Base-by-base conservation (phyloP, 257 asterid genomes). In the Solanum pennellii region DNA sequence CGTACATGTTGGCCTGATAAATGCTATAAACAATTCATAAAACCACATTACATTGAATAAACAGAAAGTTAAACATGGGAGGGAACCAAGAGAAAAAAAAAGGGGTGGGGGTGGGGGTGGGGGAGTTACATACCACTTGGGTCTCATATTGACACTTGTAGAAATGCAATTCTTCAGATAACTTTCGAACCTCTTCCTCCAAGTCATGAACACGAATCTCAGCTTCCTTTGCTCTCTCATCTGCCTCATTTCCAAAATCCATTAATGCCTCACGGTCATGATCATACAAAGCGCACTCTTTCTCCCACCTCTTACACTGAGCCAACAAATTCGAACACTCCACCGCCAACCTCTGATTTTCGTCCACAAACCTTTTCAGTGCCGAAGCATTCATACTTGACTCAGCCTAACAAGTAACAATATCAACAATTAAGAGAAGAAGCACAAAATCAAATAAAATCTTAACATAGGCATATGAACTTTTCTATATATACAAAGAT, bases 241-340 rank as follows among this genome's bases (percentile, higher is more conserved):
- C 99, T 0, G 97, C 98, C 96, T 97, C 99, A 35, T 97, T 95
- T 1, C 97, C 98, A 9, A 97, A 97, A 91, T 97, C 99, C 98
- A 97, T 96, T 90, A 97, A 90, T 1, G 95, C 98, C 88, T 96
- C 99, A 0, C 99, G 98, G 87, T 97, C 99, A 27, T 76, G 91
- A 60, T 97, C 99, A 66, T 97, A 97, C 86, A 97, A 93, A 6
- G 95, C 87, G 86, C 99, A 97, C 91, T 97, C 99, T 88, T 89
- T 92, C 97, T 97, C 98, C 98, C 96, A 97, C 89, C 91, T 96
- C 87, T 92, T 93, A 90, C 98, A 92, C 75, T 94, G 89, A 3
- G 89, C 95, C 93, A 94, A 91, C 93, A 97, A 84, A 86, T 90
- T 91, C 4, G 94, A 88, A 87, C 98, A 97, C 87, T 97, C 99